Conservation (phyloP, 2,329 filamentous ascomycete genomes). For the Colletotrichum abscissum region DNA sequence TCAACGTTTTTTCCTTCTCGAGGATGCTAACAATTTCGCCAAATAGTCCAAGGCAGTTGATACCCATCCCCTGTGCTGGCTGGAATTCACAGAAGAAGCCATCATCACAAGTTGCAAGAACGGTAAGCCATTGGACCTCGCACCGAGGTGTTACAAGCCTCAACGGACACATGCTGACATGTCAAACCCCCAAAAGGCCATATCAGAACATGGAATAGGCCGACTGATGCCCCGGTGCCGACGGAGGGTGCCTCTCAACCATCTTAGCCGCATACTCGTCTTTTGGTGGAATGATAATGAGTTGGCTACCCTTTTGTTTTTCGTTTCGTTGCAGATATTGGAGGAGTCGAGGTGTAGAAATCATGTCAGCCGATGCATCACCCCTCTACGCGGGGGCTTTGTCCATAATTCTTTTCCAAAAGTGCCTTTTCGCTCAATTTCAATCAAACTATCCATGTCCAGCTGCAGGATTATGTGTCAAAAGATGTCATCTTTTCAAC, state of each 20-base stretch:
- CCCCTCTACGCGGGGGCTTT: background rate
- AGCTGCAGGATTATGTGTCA: background rate
- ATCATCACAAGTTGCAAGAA: conserved; percentile 93
- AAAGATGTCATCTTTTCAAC: background rate
- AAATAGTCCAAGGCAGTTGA: conserved; percentile 82
- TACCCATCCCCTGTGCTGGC: conserved; percentile 86
- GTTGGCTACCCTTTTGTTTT: conserved; percentile 1
- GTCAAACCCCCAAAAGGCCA: conserved; percentile 60
- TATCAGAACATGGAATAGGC: conserved; percentile 79
- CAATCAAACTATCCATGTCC: background rate
- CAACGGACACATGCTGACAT: background rate
- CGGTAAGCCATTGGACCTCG: conserved; percentile 68
- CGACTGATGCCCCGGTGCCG: conserved; percentile 45
- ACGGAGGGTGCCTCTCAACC: conserved; percentile 30
- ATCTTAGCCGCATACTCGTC: background rate
- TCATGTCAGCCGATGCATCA: background rate
- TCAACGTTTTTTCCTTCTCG: too few relatives aligned
- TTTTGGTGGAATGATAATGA: background rate
- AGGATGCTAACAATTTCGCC: conserved; percentile 33
- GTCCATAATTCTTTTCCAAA: background rate
- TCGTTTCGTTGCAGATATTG: conserved; percentile 4
- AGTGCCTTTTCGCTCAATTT: background rate
- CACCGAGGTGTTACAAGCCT: conserved; percentile 20
- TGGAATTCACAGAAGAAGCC: conserved; percentile 92
- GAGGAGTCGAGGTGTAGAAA: conserved; percentile 1